Evolutionary conservation across 2,329 filamentous ascomycete species (phyloP).

Genomic region (Talaromyces sp.): DNA sequence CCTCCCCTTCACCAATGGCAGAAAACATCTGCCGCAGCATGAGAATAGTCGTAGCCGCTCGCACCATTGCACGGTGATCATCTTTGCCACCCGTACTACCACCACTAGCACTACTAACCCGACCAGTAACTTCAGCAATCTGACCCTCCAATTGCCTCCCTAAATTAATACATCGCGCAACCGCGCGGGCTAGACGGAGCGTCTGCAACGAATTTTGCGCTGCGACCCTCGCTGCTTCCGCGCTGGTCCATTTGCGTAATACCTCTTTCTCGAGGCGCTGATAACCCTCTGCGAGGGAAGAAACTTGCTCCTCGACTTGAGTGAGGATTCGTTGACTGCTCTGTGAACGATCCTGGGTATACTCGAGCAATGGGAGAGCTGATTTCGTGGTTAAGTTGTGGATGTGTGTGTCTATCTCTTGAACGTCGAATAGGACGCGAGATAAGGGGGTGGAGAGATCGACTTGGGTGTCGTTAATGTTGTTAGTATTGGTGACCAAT

Average conservation of each 20-base stretch:
- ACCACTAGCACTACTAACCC: conserved; percentile 19
- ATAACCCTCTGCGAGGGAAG: conserved; percentile 78
- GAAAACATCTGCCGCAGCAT: conserved; percentile 70
- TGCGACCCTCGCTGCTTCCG: conserved; percentile 74
- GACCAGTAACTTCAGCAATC: conserved; percentile 63
- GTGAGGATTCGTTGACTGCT: conserved; percentile 69
- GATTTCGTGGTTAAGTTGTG: conserved; percentile 81
- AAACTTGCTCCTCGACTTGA: conserved; percentile 75
- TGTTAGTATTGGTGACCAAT: conserved; percentile 86
- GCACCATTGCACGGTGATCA: conserved; percentile 74
- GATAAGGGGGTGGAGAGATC: conserved; percentile 93
- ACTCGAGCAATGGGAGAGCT: conserved; percentile 72
- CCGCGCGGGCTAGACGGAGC: conserved; percentile 69
- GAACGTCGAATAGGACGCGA: conserved; percentile 89
- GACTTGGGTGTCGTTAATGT: conserved; percentile 80
- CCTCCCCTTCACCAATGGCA: conserved; percentile 64
- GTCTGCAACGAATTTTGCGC: conserved; percentile 78
- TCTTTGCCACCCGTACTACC: conserved; percentile 47
- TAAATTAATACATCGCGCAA: conserved; percentile 73
- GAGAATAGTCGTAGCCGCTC: conserved; percentile 74
- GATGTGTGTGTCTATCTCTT: conserved; percentile 95
- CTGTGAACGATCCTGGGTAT: conserved; percentile 71
- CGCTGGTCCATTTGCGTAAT: conserved; percentile 75
- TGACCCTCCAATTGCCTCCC: conserved; percentile 86
- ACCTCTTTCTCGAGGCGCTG: conserved; percentile 82